Percentiles rank a stretch among this genome's conserved stretches.
Evolutionary conservation across 176 grass and related monocot species (phyloP).

Genomic region (Oryza glaberrima): DNA sequence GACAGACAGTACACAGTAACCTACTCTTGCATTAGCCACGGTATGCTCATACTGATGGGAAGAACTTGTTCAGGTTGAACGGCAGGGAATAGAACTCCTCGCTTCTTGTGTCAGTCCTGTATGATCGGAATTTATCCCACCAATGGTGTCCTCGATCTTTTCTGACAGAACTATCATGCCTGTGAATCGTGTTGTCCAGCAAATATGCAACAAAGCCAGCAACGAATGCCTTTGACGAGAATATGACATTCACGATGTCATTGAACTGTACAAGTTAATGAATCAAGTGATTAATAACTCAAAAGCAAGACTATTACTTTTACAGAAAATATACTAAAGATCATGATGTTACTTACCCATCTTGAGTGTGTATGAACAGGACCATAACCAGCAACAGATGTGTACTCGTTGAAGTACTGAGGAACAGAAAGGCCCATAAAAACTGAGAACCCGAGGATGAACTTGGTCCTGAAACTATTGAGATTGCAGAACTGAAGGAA

Average conservation of each 20-base stretch:
- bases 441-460: constrained; percentile 94
- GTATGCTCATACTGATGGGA: constrained; percentile 83
- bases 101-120: constrained; percentile 77
- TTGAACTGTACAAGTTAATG: constrained; percentile 71
- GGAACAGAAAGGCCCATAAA: constrained; percentile 98
- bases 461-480: constrained; percentile 96
- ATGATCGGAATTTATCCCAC: constrained; percentile 95
- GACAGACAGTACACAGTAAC: constrained; percentile 29
- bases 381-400: constrained; percentile 90
- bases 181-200: constrained; percentile 87
- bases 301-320: background rate
- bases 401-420: constrained; percentile 99
- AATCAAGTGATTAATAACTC: constrained; percentile 11
- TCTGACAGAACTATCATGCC: constrained; percentile 54
- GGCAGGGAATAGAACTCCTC: constrained; percentile 95
- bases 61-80: constrained; percentile 96
- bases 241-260: constrained; percentile 92
- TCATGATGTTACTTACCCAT: constrained; percentile 63
- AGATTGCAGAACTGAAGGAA: constrained; percentile 99
- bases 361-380: constrained; percentile 84
- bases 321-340: constrained; percentile 2
- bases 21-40: constrained; percentile 28
- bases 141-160: constrained; percentile 91
- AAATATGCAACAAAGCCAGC: constrained; percentile 82
- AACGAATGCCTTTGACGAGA: constrained; percentile 95